Evolutionary conservation across 306 rosid species (phyloP).

Genomic region (Quercus variabilis): DNA sequence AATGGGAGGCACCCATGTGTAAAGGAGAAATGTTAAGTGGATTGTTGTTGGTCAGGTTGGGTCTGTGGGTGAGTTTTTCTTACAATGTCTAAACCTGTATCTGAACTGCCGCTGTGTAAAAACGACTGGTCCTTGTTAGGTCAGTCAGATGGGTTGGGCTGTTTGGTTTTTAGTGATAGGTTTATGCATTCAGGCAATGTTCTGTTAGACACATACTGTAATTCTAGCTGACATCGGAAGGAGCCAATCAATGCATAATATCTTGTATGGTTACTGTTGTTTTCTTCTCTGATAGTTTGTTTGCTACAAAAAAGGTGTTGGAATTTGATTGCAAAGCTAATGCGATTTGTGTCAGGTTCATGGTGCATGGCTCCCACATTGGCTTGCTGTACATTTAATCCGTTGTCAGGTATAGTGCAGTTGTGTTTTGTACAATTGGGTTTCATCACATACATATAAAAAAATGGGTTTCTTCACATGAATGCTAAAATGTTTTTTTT

Average conservation of each 20-base stretch:
- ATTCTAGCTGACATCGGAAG: not conserved
- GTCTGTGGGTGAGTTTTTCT: no score
- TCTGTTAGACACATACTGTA: not conserved
- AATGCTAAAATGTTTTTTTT: conserved; percentile 21
- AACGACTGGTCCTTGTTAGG: no score
- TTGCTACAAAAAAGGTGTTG: not conserved
- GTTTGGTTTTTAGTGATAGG: not conserved
- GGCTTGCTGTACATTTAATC: conserved; percentile 69
- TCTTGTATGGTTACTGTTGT: not conserved
- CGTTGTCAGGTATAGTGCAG: conserved; percentile 51
- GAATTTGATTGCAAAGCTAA: conserved; percentile 1
- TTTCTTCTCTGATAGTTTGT: not conserved
- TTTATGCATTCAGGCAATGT: not conserved
- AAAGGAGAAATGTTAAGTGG: no score
- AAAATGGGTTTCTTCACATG: conserved; percentile 1
- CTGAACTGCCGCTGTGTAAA: no score
- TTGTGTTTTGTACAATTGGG: conserved; percentile 1
- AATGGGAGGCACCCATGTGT: no score
- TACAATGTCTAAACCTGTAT: no score
- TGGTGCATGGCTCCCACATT: conserved; percentile 90
- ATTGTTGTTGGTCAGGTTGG: no score
- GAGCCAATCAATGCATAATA: not conserved
- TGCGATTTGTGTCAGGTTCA: conserved; percentile 48
- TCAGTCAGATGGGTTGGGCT: not conserved
- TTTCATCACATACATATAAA: no score